Evolutionary conservation across 2,329 filamentous ascomycete genomes (phyloP).

Genomic region (Claviceps africana): DNA sequence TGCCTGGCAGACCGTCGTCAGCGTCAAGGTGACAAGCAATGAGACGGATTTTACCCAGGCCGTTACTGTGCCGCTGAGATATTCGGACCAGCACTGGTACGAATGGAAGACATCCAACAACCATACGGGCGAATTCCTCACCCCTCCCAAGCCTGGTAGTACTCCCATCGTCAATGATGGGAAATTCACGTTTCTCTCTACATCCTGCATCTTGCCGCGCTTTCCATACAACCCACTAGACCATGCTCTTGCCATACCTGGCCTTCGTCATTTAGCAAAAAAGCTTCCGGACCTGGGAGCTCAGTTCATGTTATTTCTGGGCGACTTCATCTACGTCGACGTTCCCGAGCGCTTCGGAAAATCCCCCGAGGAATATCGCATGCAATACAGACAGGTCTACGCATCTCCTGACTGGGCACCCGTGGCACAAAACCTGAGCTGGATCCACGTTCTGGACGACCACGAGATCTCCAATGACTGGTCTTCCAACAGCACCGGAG

Average conservation of each 20-base stretch:
- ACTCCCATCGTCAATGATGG: slow-evolving; percentile 46
- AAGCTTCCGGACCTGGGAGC: slow-evolving; percentile 57
- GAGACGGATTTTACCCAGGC: slow-evolving; percentile 72
- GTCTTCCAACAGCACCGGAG: slow-evolving; percentile 42
- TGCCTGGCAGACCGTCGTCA: slow-evolving; percentile 53
- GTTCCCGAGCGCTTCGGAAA: slow-evolving; percentile 70
- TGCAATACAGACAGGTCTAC: slow-evolving; percentile 92
- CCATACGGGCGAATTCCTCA: slow-evolving; percentile 66
- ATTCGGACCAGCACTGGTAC: slow-evolving; percentile 60
- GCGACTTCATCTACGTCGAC: slow-evolving; percentile 84
- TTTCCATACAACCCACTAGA: slow-evolving; percentile 81
- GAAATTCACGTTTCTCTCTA: slow-evolving; percentile 79
- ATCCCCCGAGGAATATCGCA: slow-evolving; percentile 61
- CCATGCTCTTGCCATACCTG: slow-evolving; percentile 69
- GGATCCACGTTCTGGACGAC: slow-evolving; percentile 94
- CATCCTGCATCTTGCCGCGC: slow-evolving; percentile 81
- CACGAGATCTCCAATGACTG: slow-evolving; percentile 92
- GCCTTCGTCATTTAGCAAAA: slow-evolving; percentile 62
- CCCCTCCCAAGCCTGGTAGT: slow-evolving; percentile 57
- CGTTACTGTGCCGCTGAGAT: slow-evolving; percentile 47
- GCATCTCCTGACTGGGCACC: slow-evolving; percentile 81
- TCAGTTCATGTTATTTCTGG: slow-evolving; percentile 69
- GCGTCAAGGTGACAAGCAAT: slow-evolving; percentile 51
- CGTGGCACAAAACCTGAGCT: slow-evolving; percentile 68
- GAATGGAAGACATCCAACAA: slow-evolving; percentile 81